Conservation (phyloP, 2,329 filamentous ascomycete species). For the Hypoxylon rubiginosum region DNA sequence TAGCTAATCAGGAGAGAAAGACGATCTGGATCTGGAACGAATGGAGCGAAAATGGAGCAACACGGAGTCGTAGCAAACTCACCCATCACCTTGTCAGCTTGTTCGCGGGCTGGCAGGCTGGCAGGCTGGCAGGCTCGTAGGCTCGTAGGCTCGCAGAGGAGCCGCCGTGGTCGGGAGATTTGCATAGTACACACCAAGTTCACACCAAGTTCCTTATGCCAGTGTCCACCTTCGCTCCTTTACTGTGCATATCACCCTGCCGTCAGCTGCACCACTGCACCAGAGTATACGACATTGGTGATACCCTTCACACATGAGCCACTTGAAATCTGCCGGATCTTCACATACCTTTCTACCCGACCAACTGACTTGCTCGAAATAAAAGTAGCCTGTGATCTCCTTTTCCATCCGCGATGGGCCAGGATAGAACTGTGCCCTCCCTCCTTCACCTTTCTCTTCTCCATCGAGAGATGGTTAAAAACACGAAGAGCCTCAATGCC, state of each 20-base stretch:
- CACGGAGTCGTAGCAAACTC: slow-evolving; percentile 20
- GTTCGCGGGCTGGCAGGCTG: no score
- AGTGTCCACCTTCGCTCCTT: slow-evolving; percentile 42
- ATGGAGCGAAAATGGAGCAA: background rate
- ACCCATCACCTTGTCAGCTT: slow-evolving; percentile 17
- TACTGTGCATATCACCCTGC: slow-evolving; percentile 46
- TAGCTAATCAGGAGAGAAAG: slow-evolving; percentile 14
- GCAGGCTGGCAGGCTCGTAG: background rate
- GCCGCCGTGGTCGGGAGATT: slow-evolving; percentile 26
- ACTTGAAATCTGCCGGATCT: slow-evolving; percentile 43
- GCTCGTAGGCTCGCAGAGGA: no score
- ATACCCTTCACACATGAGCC: slow-evolving; percentile 39
- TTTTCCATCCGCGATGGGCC: slow-evolving; percentile 29
- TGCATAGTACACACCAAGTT: slow-evolving; percentile 3
- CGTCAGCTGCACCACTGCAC: slow-evolving; percentile 45
- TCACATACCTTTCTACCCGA: slow-evolving; percentile 34
- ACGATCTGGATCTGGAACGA: slow-evolving; percentile 39
- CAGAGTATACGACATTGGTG: slow-evolving; percentile 43
- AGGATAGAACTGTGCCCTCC: slow-evolving; percentile 33
- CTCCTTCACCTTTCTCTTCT: slow-evolving; percentile 17
- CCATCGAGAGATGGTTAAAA: slow-evolving; percentile 1
- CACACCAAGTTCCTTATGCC: slow-evolving; percentile 13
- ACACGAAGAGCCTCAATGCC: slow-evolving; percentile 38
- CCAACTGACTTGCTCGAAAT: slow-evolving; percentile 31
- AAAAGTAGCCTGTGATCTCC: slow-evolving; percentile 39